Evolutionary conservation across 441 rosid genomes (phyloP).

Genomic region (Adansonia madagascariensis): DNA sequence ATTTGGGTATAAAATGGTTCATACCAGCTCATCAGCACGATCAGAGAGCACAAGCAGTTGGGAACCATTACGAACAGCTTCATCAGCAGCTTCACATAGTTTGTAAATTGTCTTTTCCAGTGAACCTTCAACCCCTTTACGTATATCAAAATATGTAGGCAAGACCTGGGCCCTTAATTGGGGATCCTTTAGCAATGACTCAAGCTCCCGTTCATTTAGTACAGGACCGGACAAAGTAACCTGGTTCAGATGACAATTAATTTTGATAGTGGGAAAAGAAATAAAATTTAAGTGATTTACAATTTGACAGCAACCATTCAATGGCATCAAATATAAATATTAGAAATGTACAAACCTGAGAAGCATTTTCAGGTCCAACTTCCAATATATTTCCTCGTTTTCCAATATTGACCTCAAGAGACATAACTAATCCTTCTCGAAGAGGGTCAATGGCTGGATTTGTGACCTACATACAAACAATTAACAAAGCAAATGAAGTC

Average conservation of each 20-base stretch:
- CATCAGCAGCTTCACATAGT: constrained; percentile 98
- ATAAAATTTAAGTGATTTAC: constrained; percentile 26
- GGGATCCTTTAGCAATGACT: constrained; percentile 75
- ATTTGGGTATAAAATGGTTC: background rate
- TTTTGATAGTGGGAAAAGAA: constrained; percentile 15
- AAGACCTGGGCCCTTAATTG: constrained; percentile 69
- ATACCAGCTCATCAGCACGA: constrained; percentile 78
- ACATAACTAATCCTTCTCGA: constrained; percentile 98
- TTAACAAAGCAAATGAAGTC: constrained; percentile 8
- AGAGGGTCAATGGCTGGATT: constrained; percentile 99
- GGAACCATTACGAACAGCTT: constrained; percentile 95
- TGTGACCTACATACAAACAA: constrained; percentile 66
- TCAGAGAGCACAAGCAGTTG: constrained; percentile 95
- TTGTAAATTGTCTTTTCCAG: constrained; percentile 63
- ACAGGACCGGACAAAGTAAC: constrained; percentile 87
- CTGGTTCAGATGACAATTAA: constrained; percentile 41
- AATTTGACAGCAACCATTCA: constrained; percentile 12
- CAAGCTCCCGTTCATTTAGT: constrained; percentile 88
- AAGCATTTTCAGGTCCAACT: constrained; percentile 95
- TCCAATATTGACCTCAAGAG: constrained; percentile 95
- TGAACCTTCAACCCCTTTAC: constrained; percentile 90
- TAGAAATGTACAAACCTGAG: constrained; percentile 61
- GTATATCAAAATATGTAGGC: constrained; percentile 84
- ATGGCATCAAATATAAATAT: constrained; percentile 10
- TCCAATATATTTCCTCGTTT: constrained; percentile 93